Evolutionary conservation across 2,329 filamentous ascomycete genomes (phyloP).

Genomic region (Sphaerulina populicola): DNA sequence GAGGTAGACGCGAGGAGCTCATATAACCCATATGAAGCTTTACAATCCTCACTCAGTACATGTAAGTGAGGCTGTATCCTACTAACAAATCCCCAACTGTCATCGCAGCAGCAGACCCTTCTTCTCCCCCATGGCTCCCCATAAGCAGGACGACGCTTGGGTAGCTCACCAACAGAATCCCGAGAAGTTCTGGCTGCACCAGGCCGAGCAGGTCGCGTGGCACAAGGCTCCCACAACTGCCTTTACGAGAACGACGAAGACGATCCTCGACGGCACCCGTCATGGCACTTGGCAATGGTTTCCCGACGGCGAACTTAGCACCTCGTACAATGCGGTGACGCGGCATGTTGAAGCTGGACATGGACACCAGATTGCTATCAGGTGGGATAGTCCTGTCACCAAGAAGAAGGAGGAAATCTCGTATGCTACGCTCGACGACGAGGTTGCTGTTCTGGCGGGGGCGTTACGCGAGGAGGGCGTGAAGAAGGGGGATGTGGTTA

Average conservation of each 20-base stretch:
- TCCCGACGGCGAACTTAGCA: slow-evolving; percentile 77
- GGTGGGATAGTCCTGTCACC: slow-evolving; percentile 83
- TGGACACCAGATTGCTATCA: slow-evolving; percentile 65
- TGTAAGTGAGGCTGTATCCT: background rate
- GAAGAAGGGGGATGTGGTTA: slow-evolving; percentile 71
- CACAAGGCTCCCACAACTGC: slow-evolving; percentile 62
- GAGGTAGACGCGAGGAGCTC: background rate
- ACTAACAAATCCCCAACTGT: background rate
- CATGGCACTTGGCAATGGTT: slow-evolving; percentile 88
- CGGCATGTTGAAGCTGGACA: slow-evolving; percentile 75
- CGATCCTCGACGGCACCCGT: slow-evolving; percentile 51
- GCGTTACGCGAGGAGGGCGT: slow-evolving; percentile 77
- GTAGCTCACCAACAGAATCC: slow-evolving; percentile 30
- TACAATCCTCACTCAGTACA: background rate
- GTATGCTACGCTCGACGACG: slow-evolving; percentile 65
- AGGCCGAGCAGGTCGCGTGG: slow-evolving; percentile 68
- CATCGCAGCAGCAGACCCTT: too few relatives aligned
- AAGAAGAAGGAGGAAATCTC: slow-evolving; percentile 62
- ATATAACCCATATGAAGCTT: background rate
- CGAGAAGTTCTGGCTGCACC: slow-evolving; percentile 33
- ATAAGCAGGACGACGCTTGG: slow-evolving; percentile 34
- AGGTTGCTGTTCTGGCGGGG: slow-evolving; percentile 74
- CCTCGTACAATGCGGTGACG: slow-evolving; percentile 76
- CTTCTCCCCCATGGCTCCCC: slow-evolving; percentile 11
- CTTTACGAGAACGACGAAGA: slow-evolving; percentile 55